Conservation (phyloP, 441 rosid genomes). For the Erysimum pusillum region DNA sequence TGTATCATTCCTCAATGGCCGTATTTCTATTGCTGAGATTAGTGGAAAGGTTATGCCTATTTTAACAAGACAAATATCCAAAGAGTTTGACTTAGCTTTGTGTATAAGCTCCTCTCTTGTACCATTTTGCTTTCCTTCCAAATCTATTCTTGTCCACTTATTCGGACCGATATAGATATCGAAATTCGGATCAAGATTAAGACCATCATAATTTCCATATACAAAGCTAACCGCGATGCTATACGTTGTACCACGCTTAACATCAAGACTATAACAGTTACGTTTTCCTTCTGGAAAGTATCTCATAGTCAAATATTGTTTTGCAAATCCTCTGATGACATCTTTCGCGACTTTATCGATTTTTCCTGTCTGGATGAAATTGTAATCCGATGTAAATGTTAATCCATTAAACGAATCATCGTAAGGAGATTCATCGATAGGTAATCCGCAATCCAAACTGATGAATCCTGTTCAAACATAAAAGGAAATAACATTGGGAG, state of each 20-base stretch:
- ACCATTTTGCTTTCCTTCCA: slow-evolving; percentile 11
- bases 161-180: slow-evolving; percentile 53
- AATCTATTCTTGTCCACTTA: slow-evolving; percentile 41
- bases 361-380: slow-evolving; percentile 30
- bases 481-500: not conserved
- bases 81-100: slow-evolving; percentile 15
- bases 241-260: slow-evolving; percentile 30
- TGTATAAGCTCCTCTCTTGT: slow-evolving; percentile 48
- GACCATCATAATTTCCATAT: slow-evolving; percentile 58
- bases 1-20: slow-evolving; percentile 40
- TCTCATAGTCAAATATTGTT: slow-evolving; percentile 38
- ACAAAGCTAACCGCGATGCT: slow-evolving; percentile 41
- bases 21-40: slow-evolving; percentile 59
- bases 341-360: not conserved
- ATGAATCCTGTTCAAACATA: slow-evolving; percentile 26
- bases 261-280: slow-evolving; percentile 51
- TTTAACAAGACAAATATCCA: slow-evolving; percentile 51
- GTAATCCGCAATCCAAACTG: slow-evolving; percentile 44
- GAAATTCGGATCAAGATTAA: slow-evolving; percentile 40
- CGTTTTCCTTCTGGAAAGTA: slow-evolving; percentile 53
- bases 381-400: slow-evolving; percentile 30
- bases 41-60: slow-evolving; percentile 47
- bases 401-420: not conserved
- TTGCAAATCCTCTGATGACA: not conserved
- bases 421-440: slow-evolving; percentile 34